Conservation (phyloP, 2,329 filamentous ascomycete genomes). For the Colletotrichum higginsianum region DNA sequence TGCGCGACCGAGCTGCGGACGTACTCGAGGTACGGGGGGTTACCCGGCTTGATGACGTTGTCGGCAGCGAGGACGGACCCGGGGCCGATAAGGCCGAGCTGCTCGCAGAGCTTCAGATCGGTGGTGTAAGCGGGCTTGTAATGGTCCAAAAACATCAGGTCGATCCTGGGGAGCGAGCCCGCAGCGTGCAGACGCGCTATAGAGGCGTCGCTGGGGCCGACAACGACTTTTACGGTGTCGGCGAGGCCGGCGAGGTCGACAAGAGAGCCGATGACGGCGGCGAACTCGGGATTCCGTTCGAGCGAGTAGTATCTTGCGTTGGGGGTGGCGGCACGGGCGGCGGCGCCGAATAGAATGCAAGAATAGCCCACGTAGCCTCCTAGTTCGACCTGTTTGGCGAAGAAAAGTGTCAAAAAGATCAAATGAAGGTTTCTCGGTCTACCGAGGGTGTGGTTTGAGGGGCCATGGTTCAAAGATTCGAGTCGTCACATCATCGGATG, state of each 20-base stretch:
- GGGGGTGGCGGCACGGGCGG: conserved; percentile 66
- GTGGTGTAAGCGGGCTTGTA: conserved; percentile 82
- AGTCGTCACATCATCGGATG: neutral
- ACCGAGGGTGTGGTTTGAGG: neutral
- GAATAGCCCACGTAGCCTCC: conserved; percentile 89
- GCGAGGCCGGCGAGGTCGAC: conserved; percentile 81
- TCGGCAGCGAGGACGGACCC: conserved; percentile 78
- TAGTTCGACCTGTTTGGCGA: conserved; percentile 72
- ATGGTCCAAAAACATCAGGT: conserved; percentile 85
- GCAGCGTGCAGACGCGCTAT: conserved; percentile 71
- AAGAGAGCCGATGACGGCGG: conserved; percentile 77
- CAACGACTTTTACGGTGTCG: conserved; percentile 78
- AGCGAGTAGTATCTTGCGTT: conserved; percentile 81
- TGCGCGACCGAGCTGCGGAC: conserved; percentile 75
- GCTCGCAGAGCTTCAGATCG: conserved; percentile 84
- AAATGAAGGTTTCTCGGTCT: neutral
- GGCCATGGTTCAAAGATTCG: neutral
- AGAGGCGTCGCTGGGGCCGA: conserved; percentile 78
- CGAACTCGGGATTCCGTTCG: conserved; percentile 82
- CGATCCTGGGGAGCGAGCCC: conserved; percentile 71
- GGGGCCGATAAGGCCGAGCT: conserved; percentile 73
- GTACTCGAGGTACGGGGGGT: conserved; percentile 79
- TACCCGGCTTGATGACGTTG: conserved; percentile 80
- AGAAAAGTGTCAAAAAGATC: neutral
- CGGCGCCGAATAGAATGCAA: conserved; percentile 80